Base-by-base conservation (phyloP, 2,329 filamentous ascomycete species). In the Lanzia echinophila region DNA sequence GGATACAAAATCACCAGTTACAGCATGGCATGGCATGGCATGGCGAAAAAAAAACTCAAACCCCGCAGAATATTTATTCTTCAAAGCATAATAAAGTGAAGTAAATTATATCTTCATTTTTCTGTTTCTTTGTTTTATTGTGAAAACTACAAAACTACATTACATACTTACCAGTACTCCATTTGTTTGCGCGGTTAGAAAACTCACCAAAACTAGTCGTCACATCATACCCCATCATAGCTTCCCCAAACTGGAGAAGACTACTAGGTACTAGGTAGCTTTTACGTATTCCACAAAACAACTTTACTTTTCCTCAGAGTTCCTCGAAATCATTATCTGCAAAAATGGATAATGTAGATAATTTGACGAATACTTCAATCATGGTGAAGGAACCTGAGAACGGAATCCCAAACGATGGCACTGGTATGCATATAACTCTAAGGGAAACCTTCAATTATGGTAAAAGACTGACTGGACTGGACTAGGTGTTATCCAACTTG, bases 401-500 rank as follows among this genome's bases (percentile, higher is more conserved):
- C 56, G 71, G 79, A 46, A 70, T 83, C 43, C 78, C 84, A 48
- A 82, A 78, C 48, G 87, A 90, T 67, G 86, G 86, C 69, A 89
- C 87, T 56, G 87, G 87, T 89, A 70, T 60, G 73, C 61, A 28
- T 57, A 15, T 46, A 38, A 47, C n/a, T 41, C 13, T 11, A 19
- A 41, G 38, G 20, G 17, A 8, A n/a, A n/a, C 38, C n/a, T 32
- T 49, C 11, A n/a, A 38, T 41, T 17, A 28, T 24, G 20, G 46
- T 36, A 54, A 11, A 58, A 13, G 60, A 50, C 58, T 63, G 48
- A 63, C 56, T 47, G 34, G 48, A 63, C 56, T 47, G 34, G 39
- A 3, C 43, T 67, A 95, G 94, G 92, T 63, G 90, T 96, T 50
- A 72, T 95, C 60, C 75, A 88, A 69, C 79, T 97, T 56, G 94